A percentile compares a stretch with the other conserved stretches of the same genome.
Conservation (phyloP, 305 asterid genomes). For the Solanum hybrid region DNA sequence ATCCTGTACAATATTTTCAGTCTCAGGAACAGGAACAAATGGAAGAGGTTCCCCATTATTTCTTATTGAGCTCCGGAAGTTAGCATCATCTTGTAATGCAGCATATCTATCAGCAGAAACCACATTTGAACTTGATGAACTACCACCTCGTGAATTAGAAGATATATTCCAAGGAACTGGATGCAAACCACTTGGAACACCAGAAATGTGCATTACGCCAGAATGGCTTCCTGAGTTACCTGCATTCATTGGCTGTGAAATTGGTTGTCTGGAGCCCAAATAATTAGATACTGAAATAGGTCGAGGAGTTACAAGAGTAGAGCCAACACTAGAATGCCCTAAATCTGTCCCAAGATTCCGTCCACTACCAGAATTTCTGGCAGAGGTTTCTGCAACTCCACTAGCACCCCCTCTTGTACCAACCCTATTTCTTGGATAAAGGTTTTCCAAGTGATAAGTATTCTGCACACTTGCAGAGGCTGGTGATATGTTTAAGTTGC, state of each 20-base stretch:
- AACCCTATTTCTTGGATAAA: slow-evolving; percentile 30
- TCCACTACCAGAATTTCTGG: slow-evolving; percentile 39
- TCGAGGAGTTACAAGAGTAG: slow-evolving; percentile 21
- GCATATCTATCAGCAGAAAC: slow-evolving; percentile 38
- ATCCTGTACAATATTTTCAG: slow-evolving; percentile 38
- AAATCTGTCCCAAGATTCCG: slow-evolving; percentile 28
- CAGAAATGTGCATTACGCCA: slow-evolving; percentile 32
- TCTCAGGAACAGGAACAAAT: slow-evolving; percentile 38
- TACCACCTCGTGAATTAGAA: slow-evolving; percentile 30
- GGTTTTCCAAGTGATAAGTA: slow-evolving; percentile 28
- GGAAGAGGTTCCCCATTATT: slow-evolving; percentile 35
- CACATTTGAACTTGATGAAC: slow-evolving; percentile 33
- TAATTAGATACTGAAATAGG: slow-evolving; percentile 22
- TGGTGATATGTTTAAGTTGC: slow-evolving; percentile 35
- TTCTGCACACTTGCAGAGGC: slow-evolving; percentile 28
- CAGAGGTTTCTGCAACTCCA: slow-evolving; percentile 34
- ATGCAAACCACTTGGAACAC: slow-evolving; percentile 29
- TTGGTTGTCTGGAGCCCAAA: slow-evolving; percentile 28
- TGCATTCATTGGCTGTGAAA: slow-evolving; percentile 26
- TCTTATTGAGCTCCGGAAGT: slow-evolving; percentile 36
- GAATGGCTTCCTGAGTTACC: slow-evolving; percentile 28
- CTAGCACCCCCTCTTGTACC: slow-evolving; percentile 31
- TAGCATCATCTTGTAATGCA: slow-evolving; percentile 27
- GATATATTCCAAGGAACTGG: slow-evolving; percentile 47
- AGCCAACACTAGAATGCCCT: slow-evolving; percentile 31